Percentiles rank a stretch among this genome's conserved stretches.
Conservation (phyloP, 345 rosid species). For the Luvunga scandens region DNA sequence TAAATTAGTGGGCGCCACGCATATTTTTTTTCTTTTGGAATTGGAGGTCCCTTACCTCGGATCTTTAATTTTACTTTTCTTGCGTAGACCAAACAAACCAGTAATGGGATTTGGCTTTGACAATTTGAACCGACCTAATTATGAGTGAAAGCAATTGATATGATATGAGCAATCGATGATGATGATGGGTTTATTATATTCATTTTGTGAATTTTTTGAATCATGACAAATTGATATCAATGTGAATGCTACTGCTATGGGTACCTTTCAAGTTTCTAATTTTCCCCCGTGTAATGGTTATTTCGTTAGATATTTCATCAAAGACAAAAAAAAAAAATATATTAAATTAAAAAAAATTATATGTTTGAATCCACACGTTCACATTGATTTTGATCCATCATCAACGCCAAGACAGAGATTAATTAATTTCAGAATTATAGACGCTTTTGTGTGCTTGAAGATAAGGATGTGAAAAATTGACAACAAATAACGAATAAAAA, state of each 20-base stretch:
- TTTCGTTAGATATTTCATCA: too few relatives aligned
- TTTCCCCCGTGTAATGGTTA: too few relatives aligned
- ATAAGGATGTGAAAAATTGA: neutral
- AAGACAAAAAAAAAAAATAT: too few relatives aligned
- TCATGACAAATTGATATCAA: neutral
- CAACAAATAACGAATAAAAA: neutral
- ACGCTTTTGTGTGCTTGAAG: neutral
- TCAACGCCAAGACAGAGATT: too few relatives aligned
- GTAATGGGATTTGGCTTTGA: neutral
- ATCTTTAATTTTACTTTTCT: neutral
- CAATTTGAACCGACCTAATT: conserved; percentile 14
- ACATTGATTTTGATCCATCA: too few relatives aligned
- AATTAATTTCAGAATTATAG: too few relatives aligned
- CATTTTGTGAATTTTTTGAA: neutral
- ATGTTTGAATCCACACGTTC: too few relatives aligned
- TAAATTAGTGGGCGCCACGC: neutral
- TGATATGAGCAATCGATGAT: neutral
- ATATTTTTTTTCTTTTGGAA: neutral
- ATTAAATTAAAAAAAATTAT: too few relatives aligned
- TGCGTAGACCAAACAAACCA: conserved; percentile 14
- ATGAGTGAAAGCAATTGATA: conserved; percentile 13
- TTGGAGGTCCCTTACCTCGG: neutral
- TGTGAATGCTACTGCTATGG: neutral
- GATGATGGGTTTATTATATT: neutral
- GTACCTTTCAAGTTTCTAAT: neutral